Evolutionary conservation across 2,329 filamentous ascomycete genomes (phyloP), one percentile per base, ranked within the genome.

Genomic region (Zasmidium citrigriseum): DNA sequence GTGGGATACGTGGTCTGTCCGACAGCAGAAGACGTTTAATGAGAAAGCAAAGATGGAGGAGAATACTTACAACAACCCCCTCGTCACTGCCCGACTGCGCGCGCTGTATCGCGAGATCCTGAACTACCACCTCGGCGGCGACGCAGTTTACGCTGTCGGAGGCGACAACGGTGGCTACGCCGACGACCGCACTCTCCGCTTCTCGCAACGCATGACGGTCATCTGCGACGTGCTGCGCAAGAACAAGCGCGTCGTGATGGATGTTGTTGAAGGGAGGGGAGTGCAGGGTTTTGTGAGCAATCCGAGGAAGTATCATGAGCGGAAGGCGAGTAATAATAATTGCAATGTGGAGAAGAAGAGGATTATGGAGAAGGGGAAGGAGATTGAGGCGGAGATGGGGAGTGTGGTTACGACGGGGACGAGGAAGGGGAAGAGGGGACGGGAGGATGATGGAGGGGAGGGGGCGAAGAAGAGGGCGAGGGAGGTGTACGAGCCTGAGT

Each of bases 211-310:
- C 21, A 52, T 64, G 12, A 25, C 48, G n/a, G 22, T 24, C 1
- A 60, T 64, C 4, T 54, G 58, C 34, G 55, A 45, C 12, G 56
- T 59, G 9, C 44, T 64, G 44, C 21, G 22, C 1, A 18, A 4
- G 2, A 62, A 64, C 27, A 64, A 64, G 48, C 46, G 62, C 1
- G 54, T 64, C 10, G 64, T 63, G 11, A 66, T 64, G 62, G 64
- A 66, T 58, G 64, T 66, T 9, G 38, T 66, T 1, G 64, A 66
- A 34, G 64, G 64, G 1, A 51, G 64, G n/a, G 64, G 64, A 3
- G 64, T 66, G 29, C 55, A 60, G 48, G 58, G 59, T 23, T 59
- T 66, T 16, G 64, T 64, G 41, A 54, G 49, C 10, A 61, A 64
- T 52, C 64, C 64, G 14, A 51, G 54, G 50, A 52, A 53, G 11